A percentile compares a stretch with the other conserved stretches of the same genome.
Evolutionary conservation across 2,329 filamentous ascomycete genomes (phyloP).

Genomic region (Raffaelea deltoideospora): DNA sequence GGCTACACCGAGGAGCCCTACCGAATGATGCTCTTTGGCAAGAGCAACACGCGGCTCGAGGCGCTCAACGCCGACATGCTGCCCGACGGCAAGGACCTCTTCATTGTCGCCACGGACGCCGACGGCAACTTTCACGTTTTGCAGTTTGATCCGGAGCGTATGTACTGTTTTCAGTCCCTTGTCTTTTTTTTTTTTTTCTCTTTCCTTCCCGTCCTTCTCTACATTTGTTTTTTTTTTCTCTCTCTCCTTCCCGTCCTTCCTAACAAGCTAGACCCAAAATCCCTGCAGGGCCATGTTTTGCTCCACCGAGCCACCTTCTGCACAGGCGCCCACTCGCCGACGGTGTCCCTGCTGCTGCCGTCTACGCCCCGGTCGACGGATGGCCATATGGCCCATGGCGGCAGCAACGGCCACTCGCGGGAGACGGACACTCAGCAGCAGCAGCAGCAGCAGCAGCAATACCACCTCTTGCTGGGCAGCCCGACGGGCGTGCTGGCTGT

Average conservation of each 20-base stretch:
- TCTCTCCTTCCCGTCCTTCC: background rate
- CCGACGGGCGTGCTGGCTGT: constrained; percentile 59
- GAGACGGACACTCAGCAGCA: background rate
- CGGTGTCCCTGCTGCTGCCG: constrained; percentile 61
- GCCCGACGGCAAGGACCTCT: constrained; percentile 69
- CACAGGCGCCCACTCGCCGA: constrained; percentile 62
- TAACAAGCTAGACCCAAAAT: constrained; percentile 63
- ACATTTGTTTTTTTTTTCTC: background rate
- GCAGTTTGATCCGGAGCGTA: constrained; percentile 90
- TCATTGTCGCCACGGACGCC: constrained; percentile 68
- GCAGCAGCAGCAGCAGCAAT: constrained; percentile 13
- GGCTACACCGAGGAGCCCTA: constrained; percentile 97
- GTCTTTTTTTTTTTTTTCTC: background rate
- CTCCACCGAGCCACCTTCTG: constrained; percentile 82
- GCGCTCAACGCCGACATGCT: constrained; percentile 75
- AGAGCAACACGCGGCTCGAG: constrained; percentile 64
- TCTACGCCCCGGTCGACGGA: constrained; percentile 28
- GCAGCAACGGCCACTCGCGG: background rate
- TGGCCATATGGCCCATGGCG: background rate
- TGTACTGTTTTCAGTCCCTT: constrained; percentile 18
- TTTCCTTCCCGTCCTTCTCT: background rate
- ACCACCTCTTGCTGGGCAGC: constrained; percentile 10
- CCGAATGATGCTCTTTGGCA: constrained; percentile 84
- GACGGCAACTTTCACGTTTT: constrained; percentile 78
- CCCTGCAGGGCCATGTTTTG: constrained; percentile 73